phyloP scores from a whole-genome alignment of 2,329 filamentous ascomycete genomes.

The Fusarium agapanthi region DNA sequence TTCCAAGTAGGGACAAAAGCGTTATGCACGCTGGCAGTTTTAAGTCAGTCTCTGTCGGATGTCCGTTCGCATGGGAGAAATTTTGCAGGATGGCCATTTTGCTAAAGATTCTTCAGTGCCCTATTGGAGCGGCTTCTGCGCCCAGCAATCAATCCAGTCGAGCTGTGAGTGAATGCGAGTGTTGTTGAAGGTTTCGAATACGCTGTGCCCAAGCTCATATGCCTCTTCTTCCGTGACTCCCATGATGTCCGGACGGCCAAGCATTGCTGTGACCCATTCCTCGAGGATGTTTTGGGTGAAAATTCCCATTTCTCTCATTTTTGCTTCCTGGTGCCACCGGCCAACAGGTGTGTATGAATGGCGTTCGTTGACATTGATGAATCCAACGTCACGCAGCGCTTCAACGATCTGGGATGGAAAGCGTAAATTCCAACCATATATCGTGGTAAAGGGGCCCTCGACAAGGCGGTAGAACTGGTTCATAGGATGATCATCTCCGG shows the following conservation, averaged over 20 bases:
- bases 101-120: background rate
- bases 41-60: conserved; percentile 11
- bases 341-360: conserved; percentile 48
- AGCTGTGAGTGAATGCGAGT: conserved; percentile 46
- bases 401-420: conserved; percentile 43
- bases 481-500: conserved; percentile 43
- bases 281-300: conserved; percentile 49
- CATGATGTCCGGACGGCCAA: conserved; percentile 46
- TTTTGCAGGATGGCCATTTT: background rate
- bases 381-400: conserved; percentile 46
- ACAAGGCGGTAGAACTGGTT: conserved; percentile 47
- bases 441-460: conserved; percentile 43
- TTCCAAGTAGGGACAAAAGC: conserved; percentile 2
- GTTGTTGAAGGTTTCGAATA: conserved; percentile 47
- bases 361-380: conserved; percentile 44
- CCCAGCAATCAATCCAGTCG: conserved; percentile 51
- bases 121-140: conserved; percentile 47
- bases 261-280: conserved; percentile 47
- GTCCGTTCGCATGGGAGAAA: conserved; percentile 1
- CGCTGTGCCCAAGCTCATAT: conserved; percentile 42
- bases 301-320: conserved; percentile 50
- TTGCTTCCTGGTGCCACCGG: conserved; percentile 49
- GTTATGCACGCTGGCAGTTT: conserved; percentile 16
- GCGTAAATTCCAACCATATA: conserved; percentile 49
- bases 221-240: conserved; percentile 49